These are phyloP conservation scores for Musa troglodytarum DNA, from an alignment of 176 grass and related monocot genomes.

Conservation along the genomic window DNA sequence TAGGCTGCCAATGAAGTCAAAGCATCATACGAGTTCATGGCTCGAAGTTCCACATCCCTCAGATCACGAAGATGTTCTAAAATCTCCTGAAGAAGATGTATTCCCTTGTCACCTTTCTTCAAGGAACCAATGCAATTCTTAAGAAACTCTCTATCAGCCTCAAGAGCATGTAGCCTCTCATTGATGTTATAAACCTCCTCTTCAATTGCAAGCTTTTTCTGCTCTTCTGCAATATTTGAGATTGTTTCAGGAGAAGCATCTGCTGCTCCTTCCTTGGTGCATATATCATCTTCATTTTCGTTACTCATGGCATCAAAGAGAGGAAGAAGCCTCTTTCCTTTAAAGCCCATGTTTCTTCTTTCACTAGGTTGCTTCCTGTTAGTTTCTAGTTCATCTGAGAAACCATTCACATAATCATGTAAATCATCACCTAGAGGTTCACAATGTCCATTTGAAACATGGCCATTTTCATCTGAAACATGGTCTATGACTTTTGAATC, in stretches of 20 bases:
- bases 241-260: slow-evolving; percentile 15
- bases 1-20: slow-evolving; percentile 33
- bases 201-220: slow-evolving; percentile 45
- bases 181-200: slow-evolving; percentile 60
- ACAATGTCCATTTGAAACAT: slow-evolving; percentile 15
- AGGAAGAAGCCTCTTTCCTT: slow-evolving; percentile 80
- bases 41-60: slow-evolving; percentile 65
- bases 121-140: slow-evolving; percentile 75
- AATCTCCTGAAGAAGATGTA: slow-evolving; percentile 80
- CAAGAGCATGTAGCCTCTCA: slow-evolving; percentile 72
- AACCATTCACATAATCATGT: slow-evolving; percentile 37
- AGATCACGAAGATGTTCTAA: slow-evolving; percentile 86
- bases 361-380: slow-evolving; percentile 33
- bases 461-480: slow-evolving; percentile 40
- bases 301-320: slow-evolving; percentile 56
- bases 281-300: slow-evolving; percentile 18
- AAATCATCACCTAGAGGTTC: slow-evolving; percentile 6
- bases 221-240: slow-evolving; percentile 36
- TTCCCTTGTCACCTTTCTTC: slow-evolving; percentile 71
- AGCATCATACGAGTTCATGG: slow-evolving; percentile 50
- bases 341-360: slow-evolving; percentile 33
- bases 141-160: slow-evolving; percentile 80
- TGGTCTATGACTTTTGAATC: slow-evolving; percentile 35
- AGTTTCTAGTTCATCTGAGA: slow-evolving; percentile 44
- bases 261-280: slow-evolving; percentile 11